Evolutionary conservation across 176 grass and related monocot species (phyloP).

Genomic region (Oryza punctata): DNA sequence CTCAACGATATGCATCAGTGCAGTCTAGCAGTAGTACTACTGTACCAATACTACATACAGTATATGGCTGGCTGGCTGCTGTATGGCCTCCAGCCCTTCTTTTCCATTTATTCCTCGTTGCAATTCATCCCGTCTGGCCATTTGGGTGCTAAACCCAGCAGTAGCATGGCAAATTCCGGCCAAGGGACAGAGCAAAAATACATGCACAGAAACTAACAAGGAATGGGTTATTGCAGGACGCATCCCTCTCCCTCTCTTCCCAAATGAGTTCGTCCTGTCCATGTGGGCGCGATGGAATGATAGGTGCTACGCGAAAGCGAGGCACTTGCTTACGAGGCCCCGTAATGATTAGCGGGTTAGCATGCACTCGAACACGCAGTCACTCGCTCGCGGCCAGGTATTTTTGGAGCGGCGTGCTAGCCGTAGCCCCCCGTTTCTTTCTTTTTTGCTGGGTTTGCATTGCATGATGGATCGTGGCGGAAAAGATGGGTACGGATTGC

Average conservation of each 20-base stretch:
- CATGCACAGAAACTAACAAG: neutral
- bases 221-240: neutral
- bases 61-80: neutral
- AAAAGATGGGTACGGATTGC: slow-evolving; percentile 36
- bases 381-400: slow-evolving; percentile 24
- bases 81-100: neutral
- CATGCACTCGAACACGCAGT: slow-evolving; percentile 2
- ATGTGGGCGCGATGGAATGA: slow-evolving; percentile 36
- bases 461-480: slow-evolving; percentile 32
- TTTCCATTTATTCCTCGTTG: neutral
- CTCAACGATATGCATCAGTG: neutral
- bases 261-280: slow-evolving; percentile 25
- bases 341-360: slow-evolving; percentile 28
- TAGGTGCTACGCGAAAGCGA: slow-evolving; percentile 32
- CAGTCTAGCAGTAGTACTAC: neutral
- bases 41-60: too few relatives aligned
- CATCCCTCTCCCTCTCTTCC: too few relatives aligned
- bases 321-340: neutral
- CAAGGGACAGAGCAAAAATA: neutral
- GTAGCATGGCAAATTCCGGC: neutral
- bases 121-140: neutral
- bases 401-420: slow-evolving; percentile 43
- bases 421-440: neutral
- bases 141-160: neutral
- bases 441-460: neutral